A percentile compares a stretch with the other conserved stretches of the same genome.
Evolutionary conservation across 352 stramenopile species (phyloP).

Genomic region (Globisporangium mamillatum): DNA sequence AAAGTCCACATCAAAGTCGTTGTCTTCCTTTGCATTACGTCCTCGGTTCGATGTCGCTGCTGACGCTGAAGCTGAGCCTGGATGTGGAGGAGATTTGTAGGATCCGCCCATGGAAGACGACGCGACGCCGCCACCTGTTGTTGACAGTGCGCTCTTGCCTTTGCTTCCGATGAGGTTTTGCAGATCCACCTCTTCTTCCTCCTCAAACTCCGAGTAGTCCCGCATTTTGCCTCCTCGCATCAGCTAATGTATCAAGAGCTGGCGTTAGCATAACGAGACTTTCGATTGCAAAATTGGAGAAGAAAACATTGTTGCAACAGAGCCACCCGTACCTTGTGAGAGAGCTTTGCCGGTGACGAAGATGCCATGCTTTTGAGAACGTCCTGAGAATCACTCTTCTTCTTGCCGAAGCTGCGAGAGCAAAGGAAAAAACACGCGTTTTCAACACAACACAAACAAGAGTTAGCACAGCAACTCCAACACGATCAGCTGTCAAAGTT

Average conservation of each 20-base stretch:
- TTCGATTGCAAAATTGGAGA: constrained; percentile 2
- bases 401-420: constrained; percentile 49
- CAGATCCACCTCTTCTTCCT: constrained; percentile 74
- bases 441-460: not conserved
- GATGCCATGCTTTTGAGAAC: constrained; percentile 64
- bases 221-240: constrained; percentile 72
- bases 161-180: constrained; percentile 67
- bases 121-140: constrained; percentile 5
- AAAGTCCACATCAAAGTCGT: constrained; percentile 69
- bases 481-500: not conserved
- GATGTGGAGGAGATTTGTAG: not conserved
- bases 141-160: constrained; percentile 8
- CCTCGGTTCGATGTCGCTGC: not conserved
- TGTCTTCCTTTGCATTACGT: constrained; percentile 27
- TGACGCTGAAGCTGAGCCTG: not conserved
- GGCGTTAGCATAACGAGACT: not conserved
- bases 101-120: not conserved
- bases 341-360: constrained; percentile 47
- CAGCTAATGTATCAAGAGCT: constrained; percentile 27
- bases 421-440: not conserved
- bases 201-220: constrained; percentile 80
- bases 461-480: not conserved
- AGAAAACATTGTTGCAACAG: no score
- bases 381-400: constrained; percentile 42
- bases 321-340: constrained; percentile 41